Conservation (phyloP, 1,284 basidiomycete genomes). For the Omphalotus olearius region DNA sequence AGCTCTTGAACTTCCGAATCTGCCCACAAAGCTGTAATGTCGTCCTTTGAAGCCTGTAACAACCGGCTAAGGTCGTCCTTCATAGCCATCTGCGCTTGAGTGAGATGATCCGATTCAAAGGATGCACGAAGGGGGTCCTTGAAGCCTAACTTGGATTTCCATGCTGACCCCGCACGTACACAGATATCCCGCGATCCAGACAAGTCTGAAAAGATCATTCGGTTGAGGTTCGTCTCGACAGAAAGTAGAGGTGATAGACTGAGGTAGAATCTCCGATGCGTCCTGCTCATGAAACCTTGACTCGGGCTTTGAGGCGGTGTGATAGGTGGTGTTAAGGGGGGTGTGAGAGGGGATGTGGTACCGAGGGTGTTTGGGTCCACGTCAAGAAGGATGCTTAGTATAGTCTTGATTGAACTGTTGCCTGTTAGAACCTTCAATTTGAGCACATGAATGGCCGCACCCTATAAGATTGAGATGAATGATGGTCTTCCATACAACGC, state of each 20-base stretch:
- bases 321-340: constrained; percentile 26
- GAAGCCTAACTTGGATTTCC: constrained; percentile 34
- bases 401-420: constrained; percentile 46
- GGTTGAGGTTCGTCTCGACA: constrained; percentile 49
- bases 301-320: not conserved
- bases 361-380: constrained; percentile 7
- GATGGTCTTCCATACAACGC: constrained; percentile 56
- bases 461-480: constrained; percentile 67
- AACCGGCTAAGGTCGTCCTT: constrained; percentile 43
- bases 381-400: constrained; percentile 35
- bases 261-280: constrained; percentile 42
- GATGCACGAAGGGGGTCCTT: too few species aligned
- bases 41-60: constrained; percentile 52
- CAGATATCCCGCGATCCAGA: constrained; percentile 33
- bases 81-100: constrained; percentile 6
- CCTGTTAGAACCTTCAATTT: not conserved
- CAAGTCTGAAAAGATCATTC: constrained; percentile 25
- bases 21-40: constrained; percentile 59
- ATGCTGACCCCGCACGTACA: constrained; percentile 53
- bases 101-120: not conserved
- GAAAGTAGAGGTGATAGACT: constrained; percentile 58
- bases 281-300: constrained; percentile 19
- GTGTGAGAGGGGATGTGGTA: constrained; percentile 12
- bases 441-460: constrained; percentile 27
- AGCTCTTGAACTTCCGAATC: constrained; percentile 49